Evolutionary conservation across 1,284 basidiomycete genomes (phyloP).

Genomic region (Leccinum holopus): DNA sequence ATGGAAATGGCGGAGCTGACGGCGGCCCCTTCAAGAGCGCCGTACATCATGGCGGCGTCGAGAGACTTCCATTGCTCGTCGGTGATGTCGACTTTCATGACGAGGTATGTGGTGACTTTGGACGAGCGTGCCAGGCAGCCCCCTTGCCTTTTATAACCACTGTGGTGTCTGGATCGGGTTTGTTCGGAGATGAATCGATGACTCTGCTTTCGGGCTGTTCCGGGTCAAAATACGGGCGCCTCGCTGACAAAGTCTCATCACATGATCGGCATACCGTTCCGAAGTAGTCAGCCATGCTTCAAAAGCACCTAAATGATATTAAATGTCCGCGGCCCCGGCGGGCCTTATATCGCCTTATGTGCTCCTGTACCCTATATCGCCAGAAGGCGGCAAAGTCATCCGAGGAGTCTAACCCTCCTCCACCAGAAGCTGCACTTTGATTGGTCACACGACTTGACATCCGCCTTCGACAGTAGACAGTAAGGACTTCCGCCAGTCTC

Average conservation of each 20-base stretch:
- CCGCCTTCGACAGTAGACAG: no score
- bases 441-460: neutral
- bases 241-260: neutral
- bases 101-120: neutral
- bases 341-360: no score
- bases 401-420: neutral
- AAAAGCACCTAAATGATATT: no score
- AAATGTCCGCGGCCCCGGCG: no score
- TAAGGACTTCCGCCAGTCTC: neutral
- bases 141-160: slow-evolving; percentile 4
- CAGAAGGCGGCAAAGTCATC: neutral
- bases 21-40: slow-evolving; percentile 63
- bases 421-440: no score
- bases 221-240: neutral
- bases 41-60: slow-evolving; percentile 50
- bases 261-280: neutral
- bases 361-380: no score
- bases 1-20: slow-evolving; percentile 52
- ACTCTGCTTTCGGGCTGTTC: slow-evolving; percentile 2
- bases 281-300: no score
- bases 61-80: slow-evolving; percentile 55
- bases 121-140: neutral
- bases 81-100: slow-evolving; percentile 42
- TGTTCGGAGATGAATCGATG: neutral
- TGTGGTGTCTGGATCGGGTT: neutral